Evolutionary conservation across 345 rosid genomes (phyloP), one percentile per base, ranked within the genome.

Genomic region (Ailanthus altissimus): DNA sequence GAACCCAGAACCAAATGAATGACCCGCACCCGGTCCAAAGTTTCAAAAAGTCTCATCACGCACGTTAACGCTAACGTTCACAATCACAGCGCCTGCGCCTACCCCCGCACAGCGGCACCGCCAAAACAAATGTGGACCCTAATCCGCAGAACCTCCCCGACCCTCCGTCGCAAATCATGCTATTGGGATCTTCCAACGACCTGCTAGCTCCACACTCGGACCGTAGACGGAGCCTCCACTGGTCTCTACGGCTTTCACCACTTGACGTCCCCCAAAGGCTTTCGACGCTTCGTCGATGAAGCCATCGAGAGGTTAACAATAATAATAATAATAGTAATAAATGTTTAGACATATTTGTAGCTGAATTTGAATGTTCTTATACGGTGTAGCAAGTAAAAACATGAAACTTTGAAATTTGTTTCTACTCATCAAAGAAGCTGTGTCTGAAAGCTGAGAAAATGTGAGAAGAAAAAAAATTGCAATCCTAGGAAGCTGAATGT

Each of bases 191-290:
- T 68, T 54, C 51, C 67, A 74, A 5, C 46, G 54, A 61, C 51
- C 81, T 84, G 92, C 68, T 70, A 70, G 54, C 82, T 84, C 74
- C 51, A 85, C 76, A 83, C 78, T 57, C 76, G 84, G 16, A 73
- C 83, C 62, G 75, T 38, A 12, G 65, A 77, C 40, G 81, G 80
- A 80, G 83, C 83, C 15, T 61, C 91, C 72, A 87, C 93, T 11
- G 99, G 98, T 70, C 97, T 95, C 77, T 95, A 95, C 78, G 97
- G 98, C 43, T 83, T 90, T 73, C 88, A 85, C 51, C 93, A 90
- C 74, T 85, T 95, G 70, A 90, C 88, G 76, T 84, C 88, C 14
- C 80, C 98, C 59, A 85, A 87, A 83, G 99, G 99, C n/a, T 95
- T 93, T 83, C 90, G 77, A 71, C 89, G 85, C 9, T 95, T 93